These are phyloP conservation scores for Solanum hybrid DNA, from an alignment of 305 asterid genomes.

Conservation along the genomic window DNA sequence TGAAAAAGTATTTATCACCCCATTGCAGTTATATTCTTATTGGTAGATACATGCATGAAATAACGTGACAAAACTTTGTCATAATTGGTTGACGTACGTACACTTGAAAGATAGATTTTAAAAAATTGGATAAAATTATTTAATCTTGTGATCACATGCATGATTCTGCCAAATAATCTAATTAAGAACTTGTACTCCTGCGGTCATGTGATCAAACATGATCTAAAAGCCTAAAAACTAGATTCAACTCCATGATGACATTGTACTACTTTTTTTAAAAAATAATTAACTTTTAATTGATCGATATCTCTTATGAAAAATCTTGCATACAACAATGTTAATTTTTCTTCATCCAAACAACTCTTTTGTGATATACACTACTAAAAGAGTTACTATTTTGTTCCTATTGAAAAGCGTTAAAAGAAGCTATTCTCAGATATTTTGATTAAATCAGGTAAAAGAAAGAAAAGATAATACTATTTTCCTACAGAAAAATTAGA, in stretches of 20 bases:
- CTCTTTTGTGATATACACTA: not conserved
- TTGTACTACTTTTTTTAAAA: not conserved
- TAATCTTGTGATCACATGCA: not conserved
- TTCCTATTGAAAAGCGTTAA: not conserved
- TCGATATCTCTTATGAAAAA: not conserved
- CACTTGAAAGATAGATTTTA: not conserved
- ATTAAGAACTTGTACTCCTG: not conserved
- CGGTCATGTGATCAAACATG: not conserved
- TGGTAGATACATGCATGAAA: not conserved
- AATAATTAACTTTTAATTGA: no score
- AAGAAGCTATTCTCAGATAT: not conserved
- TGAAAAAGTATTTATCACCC: no score
- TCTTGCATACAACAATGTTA: not conserved
- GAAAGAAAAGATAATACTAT: not conserved
- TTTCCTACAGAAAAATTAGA: not conserved
- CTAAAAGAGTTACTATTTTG: not conserved
- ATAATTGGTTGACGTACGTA: not conserved
- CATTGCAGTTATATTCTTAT: not conserved
- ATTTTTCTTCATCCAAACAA: not conserved
- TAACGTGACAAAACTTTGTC: not conserved
- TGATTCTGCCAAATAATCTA: not conserved
- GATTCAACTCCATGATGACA: not conserved
- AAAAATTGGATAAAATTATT: not conserved
- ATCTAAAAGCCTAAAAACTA: not conserved
- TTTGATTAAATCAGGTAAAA: not conserved